phyloP scores from a whole-genome alignment of 495 filamentous ascomycete species.

The Penicillium crystallinum region DNA sequence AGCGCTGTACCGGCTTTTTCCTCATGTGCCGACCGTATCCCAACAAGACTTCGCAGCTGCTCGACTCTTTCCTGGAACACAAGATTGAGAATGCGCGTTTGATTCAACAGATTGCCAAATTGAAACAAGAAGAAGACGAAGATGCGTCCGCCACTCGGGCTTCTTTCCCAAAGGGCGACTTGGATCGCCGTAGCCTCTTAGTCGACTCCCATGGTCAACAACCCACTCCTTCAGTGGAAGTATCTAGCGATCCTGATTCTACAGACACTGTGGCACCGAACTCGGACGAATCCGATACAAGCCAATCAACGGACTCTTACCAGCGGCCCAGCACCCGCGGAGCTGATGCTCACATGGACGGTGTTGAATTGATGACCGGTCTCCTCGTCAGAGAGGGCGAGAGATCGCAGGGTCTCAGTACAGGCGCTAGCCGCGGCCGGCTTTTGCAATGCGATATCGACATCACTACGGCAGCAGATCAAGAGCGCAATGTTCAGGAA shows the following conservation, averaged over 20 bases:
- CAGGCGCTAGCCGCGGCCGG: constrained; percentile 70
- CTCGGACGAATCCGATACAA: constrained; percentile 68
- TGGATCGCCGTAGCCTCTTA: neutral
- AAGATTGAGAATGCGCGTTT: constrained; percentile 96
- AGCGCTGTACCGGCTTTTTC: constrained; percentile 84
- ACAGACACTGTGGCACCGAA: constrained; percentile 52
- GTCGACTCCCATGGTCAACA: neutral
- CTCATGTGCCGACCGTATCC: constrained; percentile 92
- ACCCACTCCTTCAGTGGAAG: neutral
- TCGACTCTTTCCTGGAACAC: constrained; percentile 95
- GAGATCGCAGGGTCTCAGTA: constrained; percentile 81
- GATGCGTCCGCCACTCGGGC: constrained; percentile 48
- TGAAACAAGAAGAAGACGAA: constrained; percentile 80
- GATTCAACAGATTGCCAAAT: constrained; percentile 73
- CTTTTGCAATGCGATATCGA: constrained; percentile 83
- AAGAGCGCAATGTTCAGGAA: constrained; percentile 36
- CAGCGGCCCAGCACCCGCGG: constrained; percentile 76
- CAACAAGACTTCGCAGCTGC: constrained; percentile 72
- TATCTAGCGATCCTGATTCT: constrained; percentile 23
- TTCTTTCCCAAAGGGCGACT: constrained; percentile 6
- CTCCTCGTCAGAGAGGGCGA: constrained; percentile 86
- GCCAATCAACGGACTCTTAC: constrained; percentile 58
- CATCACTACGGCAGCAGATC: constrained; percentile 75
- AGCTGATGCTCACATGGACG: constrained; percentile 70
- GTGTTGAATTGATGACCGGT: constrained; percentile 91